Evolutionary conservation across 768 basidiomycete species (phyloP).

Genomic region (Tricholoma flavovirens): DNA sequence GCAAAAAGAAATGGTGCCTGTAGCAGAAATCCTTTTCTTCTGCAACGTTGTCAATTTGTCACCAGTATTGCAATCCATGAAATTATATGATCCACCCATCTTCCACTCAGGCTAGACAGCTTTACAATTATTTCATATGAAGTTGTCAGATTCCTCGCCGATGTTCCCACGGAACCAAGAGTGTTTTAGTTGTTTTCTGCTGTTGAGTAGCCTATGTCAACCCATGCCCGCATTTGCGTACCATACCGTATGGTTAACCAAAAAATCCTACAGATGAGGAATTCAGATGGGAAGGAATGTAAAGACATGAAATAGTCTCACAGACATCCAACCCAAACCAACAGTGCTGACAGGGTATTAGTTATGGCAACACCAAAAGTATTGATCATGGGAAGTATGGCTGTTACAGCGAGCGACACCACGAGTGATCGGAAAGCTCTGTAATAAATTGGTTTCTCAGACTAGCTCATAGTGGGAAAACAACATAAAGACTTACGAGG

Average conservation of each 20-base stretch:
- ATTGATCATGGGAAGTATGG: constrained; percentile 50
- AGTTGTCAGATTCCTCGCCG: too few relatives aligned
- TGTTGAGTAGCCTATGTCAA: constrained; percentile 52
- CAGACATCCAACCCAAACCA: constrained; percentile 49
- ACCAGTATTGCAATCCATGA: too few relatives aligned
- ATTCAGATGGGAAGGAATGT: not conserved
- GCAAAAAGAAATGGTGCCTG: too few relatives aligned
- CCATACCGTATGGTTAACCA: constrained; percentile 52
- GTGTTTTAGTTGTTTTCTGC: constrained; percentile 27
- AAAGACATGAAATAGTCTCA: constrained; percentile 26
- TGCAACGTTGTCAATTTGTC: too few relatives aligned
- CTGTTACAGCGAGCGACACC: constrained; percentile 36
- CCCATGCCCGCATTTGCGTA: constrained; percentile 47
- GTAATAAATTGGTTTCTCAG: not conserved
- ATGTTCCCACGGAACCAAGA: too few relatives aligned
- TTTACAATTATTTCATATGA: too few relatives aligned
- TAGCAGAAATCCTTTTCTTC: too few relatives aligned
- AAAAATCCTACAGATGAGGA: constrained; percentile 34
- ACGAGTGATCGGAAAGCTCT: constrained; percentile 47
- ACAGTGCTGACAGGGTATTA: constrained; percentile 37
- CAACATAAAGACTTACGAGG: constrained; percentile 33
- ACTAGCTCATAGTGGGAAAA: not conserved
- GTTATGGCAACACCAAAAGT: constrained; percentile 45
- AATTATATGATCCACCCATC: too few relatives aligned
- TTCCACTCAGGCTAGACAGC: too few relatives aligned